Evolutionary conservation across 371 early-diverging fungal genomes (phyloP).

Genomic region (Rhizopus sp.): DNA sequence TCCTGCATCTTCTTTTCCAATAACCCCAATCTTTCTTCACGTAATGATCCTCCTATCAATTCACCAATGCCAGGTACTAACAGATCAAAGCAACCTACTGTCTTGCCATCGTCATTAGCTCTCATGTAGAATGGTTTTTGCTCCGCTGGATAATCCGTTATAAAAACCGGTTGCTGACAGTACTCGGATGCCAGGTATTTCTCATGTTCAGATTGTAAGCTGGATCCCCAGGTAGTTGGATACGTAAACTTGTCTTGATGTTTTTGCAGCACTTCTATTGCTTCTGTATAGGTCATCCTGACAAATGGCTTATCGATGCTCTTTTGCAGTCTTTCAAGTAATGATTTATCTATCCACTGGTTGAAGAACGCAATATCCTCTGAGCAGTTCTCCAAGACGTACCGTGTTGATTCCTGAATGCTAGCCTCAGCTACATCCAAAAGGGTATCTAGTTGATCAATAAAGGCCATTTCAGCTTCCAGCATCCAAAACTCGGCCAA

Average conservation of each 20-base stretch:
- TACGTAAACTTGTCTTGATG: constrained; percentile 57
- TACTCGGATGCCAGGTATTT: constrained; percentile 75
- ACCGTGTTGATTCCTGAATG: constrained; percentile 48
- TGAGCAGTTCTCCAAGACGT: constrained; percentile 48
- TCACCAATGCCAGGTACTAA: constrained; percentile 91
- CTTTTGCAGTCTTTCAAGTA: constrained; percentile 39
- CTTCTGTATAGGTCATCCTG: constrained; percentile 83
- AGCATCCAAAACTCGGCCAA: constrained; percentile 96
- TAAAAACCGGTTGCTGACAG: constrained; percentile 81
- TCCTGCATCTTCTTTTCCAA: constrained; percentile 59
- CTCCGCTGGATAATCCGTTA: constrained; percentile 83
- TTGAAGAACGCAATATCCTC: constrained; percentile 63
- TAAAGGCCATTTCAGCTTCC: constrained; percentile 87
- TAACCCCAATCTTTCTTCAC: constrained; percentile 71
- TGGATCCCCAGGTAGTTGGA: constrained; percentile 75
- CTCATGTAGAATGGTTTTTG: constrained; percentile 95
- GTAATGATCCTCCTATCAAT: constrained; percentile 86
- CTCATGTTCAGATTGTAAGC: constrained; percentile 90
- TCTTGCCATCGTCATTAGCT: constrained; percentile 58
- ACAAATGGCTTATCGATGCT: constrained; percentile 59
- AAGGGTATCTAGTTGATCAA: constrained; percentile 56
- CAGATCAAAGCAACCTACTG: constrained; percentile 88
- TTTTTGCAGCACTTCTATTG: constrained; percentile 69
- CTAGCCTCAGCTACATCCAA: constrained; percentile 62
- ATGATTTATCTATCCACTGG: constrained; percentile 51